A percentile compares a stretch with the other conserved stretches of the same genome.
These are phyloP conservation scores for Fragilaria radians DNA, from an alignment of 108 stramenopile genomes.

Conservation along the genomic window DNA sequence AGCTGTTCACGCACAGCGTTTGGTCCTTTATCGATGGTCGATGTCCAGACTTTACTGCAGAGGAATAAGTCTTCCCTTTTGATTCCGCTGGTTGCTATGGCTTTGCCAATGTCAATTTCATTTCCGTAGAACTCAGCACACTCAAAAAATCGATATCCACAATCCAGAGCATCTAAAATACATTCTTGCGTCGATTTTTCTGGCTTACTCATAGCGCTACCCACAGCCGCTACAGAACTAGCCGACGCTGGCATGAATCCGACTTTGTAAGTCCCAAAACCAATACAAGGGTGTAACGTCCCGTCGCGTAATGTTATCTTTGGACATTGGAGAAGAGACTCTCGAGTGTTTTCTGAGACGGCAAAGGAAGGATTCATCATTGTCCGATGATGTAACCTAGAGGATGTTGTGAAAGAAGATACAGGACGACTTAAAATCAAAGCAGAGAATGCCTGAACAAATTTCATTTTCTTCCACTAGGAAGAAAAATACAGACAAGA, in stretches of 20 bases:
- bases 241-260: constrained; percentile 84
- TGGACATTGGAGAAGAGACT: constrained; percentile 35
- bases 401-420: no score
- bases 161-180: constrained; percentile 59
- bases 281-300: constrained; percentile 68
- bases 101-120: constrained; percentile 76
- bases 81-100: constrained; percentile 59
- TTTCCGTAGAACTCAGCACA: constrained; percentile 91
- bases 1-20: constrained; percentile 62
- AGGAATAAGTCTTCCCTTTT: constrained; percentile 73
- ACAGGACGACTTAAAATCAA: no score
- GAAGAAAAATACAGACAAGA: no score
- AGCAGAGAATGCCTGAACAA: no score
- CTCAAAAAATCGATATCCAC: constrained; percentile 85
- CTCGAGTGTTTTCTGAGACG: neutral
- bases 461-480: no score
- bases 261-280: constrained; percentile 92
- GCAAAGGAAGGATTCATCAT: neutral
- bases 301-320: constrained; percentile 67
- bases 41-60: constrained; percentile 89
- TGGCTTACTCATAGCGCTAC: constrained; percentile 9
- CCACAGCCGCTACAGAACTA: constrained; percentile 37
- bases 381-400: constrained; percentile 1
- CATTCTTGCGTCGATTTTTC: constrained; percentile 69
- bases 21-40: constrained; percentile 79